phyloP scores from a whole-genome alignment of 495 filamentous ascomycete genomes.

The Neurospora sp. region DNA sequence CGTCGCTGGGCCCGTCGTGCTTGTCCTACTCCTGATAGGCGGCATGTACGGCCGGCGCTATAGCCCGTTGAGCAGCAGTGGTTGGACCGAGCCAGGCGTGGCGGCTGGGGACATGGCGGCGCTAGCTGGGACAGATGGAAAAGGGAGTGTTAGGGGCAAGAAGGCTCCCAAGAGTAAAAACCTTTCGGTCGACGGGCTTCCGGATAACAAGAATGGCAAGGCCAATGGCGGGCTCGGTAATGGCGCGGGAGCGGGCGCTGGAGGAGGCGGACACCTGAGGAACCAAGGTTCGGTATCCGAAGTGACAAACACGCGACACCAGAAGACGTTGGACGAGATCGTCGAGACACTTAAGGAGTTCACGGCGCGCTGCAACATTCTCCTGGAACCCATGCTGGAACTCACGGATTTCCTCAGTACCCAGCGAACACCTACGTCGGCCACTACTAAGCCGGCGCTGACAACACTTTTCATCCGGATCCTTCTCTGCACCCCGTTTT shows the following conservation, averaged over 20 bases:
- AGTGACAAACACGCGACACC: conserved; percentile 52
- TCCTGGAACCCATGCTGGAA: conserved; percentile 78
- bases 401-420: conserved; percentile 92
- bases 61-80: conserved; percentile 77
- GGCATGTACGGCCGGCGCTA: conserved; percentile 91
- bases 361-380: conserved; percentile 79
- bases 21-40: conserved; percentile 68
- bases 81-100: conserved; percentile 46
- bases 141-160: conserved; percentile 9
- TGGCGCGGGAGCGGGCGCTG: conserved; percentile 11
- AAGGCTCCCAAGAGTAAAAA: conserved; percentile 23
- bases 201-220: conserved; percentile 40
- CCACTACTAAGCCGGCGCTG: conserved; percentile 84
- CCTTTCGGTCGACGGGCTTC: conserved; percentile 23
- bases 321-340: conserved; percentile 88
- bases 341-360: conserved; percentile 84
- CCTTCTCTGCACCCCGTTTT: conserved; percentile 74
- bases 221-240: conserved; percentile 19
- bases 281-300: conserved; percentile 43
- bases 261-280: conserved; percentile 39
- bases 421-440: conserved; percentile 80
- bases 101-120: conserved; percentile 13
- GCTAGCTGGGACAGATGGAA: conserved; percentile 5
- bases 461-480: conserved; percentile 86
- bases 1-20: conserved; percentile 70